Evolutionary conservation across 257 asterid genomes (phyloP), one percentile per base, ranked within the genome.

Genomic region (Voacanga thouarsii): DNA sequence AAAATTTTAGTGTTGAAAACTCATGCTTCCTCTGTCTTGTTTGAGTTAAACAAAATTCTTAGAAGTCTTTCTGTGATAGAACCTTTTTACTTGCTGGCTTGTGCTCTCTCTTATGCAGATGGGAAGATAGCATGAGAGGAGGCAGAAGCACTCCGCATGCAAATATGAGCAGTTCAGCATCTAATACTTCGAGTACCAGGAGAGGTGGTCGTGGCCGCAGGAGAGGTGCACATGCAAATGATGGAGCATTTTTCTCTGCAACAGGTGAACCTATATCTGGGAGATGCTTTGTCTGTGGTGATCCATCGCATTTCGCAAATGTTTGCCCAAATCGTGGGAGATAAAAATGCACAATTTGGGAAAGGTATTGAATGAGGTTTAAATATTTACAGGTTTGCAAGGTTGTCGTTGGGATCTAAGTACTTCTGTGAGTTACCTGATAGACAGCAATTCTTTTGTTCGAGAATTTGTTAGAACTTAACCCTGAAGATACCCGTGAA

Each of bases 181-280:
- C 87, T 53, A 90, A 71, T 83, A 55, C 85, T 26, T 18, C 64
- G 16, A 73, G 88, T 66, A 16, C 6, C 78, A 80, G 92, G 82
- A 84, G 96, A 80, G 92, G 95, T 53, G 90, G 97, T 64, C 83
- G 92, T 75, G 78, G 86, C 43, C 77, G 80, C 72, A 76, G 84
- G 28, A 74, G 84, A 74, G 88, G 89, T 78, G 87, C 85, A 63
- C 86, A 81, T 72, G 78, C 82, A 37, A 85, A 71, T 75, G 88
- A 82, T 63, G 85, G 39, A 19, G 72, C 94, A 55, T 95, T 95
- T 75, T 82, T 95, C 76, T 90, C 98, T 43, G 98, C 96, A 59
- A 93, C 97, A 23, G 99, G 99, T 51, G 99, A 93, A 80, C 96
- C 98, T 24, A 78, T 92, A 76, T 86, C 97, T 9, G 92, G 93